These are phyloP conservation scores for Cercophora sp. DNA, from an alignment of 495 filamentous ascomycete species.

Conservation along the genomic window DNA sequence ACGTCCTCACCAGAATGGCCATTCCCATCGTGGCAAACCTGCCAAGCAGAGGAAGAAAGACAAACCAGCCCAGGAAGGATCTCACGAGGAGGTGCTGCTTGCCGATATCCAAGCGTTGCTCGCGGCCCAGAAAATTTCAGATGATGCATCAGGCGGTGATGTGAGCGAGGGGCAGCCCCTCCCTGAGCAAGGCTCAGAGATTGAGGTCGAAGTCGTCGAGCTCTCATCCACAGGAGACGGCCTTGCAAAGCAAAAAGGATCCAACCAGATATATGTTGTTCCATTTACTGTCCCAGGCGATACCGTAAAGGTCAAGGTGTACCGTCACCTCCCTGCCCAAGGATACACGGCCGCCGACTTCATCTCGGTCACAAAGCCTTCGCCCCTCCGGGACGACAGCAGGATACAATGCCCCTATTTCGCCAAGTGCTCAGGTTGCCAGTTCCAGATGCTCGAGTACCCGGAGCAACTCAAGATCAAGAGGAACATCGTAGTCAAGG, in stretches of 20 bases:
- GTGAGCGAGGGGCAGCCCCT: conserved; percentile 29
- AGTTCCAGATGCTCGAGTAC: conserved; percentile 96
- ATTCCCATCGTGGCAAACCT: conserved; percentile 11
- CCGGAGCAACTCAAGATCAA: conserved; percentile 80
- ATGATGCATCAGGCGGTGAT: conserved; percentile 25
- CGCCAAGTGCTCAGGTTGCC: conserved; percentile 80
- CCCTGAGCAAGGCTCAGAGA: conserved; percentile 67
- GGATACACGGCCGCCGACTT: conserved; percentile 76
- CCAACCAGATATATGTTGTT: conserved; percentile 76
- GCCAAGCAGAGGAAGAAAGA: conserved; percentile 21
- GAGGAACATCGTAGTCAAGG: conserved; percentile 80
- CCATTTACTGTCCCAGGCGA: conserved; percentile 85
- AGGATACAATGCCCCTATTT: conserved; percentile 83
- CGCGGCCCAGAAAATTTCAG: conserved; percentile 43
- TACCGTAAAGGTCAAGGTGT: conserved; percentile 70
- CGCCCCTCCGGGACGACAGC: conserved; percentile 70
- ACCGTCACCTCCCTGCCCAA: conserved; percentile 55
- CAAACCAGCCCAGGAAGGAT: conserved; percentile 33
- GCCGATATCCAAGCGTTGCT: conserved; percentile 65
- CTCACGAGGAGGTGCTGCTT: conserved; percentile 69
- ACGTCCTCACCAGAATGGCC: neutral
- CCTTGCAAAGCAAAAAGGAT: conserved; percentile 61
- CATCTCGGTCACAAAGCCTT: conserved; percentile 67
- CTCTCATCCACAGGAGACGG: conserved; percentile 91
- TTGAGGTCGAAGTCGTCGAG: conserved; percentile 70